These are phyloP conservation scores for Mallotus nudiflorus DNA, from an alignment of 345 rosid genomes.

Conservation along the genomic window DNA sequence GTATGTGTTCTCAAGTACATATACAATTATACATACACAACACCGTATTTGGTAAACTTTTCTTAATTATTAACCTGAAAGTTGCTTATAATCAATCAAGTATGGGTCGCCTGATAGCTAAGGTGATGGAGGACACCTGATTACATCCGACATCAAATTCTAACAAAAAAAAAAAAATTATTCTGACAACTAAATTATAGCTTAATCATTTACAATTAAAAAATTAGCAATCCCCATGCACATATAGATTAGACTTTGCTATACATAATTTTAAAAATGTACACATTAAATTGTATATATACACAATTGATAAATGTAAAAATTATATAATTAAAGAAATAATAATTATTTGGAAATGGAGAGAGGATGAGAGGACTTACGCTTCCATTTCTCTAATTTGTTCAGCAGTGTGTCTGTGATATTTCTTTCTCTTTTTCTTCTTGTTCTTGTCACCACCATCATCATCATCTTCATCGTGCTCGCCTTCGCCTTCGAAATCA, in stretches of 20 bases:
- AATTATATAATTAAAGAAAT: neutral
- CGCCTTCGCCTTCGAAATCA: constrained; percentile 61
- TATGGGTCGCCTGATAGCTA: too few species aligned
- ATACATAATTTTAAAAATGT: too few species aligned
- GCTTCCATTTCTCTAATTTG: constrained; percentile 98
- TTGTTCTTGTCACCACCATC: constrained; percentile 46
- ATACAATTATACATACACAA: too few species aligned
- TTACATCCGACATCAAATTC: too few species aligned
- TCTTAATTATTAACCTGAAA: neutral
- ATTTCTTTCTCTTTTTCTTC: constrained; percentile 94
- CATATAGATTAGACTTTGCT: too few species aligned
- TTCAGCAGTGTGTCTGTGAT: constrained; percentile 92
- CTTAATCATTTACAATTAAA: neutral
- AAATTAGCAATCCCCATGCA: neutral
- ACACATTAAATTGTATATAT: neutral
- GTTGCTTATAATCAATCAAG: neutral
- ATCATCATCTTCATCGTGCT: constrained; percentile 53
- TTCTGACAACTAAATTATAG: neutral
- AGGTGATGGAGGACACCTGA: too few species aligned
- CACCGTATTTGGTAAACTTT: too few species aligned
- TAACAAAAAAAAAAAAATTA: too few species aligned
- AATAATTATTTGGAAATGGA: neutral
- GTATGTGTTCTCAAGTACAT: neutral
- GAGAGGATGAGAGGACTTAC: constrained; percentile 39
- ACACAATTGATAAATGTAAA: neutral